These are phyloP conservation scores for Colletotrichum gigasporum DNA, from an alignment of 2,329 filamentous ascomycete species.

Conservation along the genomic window DNA sequence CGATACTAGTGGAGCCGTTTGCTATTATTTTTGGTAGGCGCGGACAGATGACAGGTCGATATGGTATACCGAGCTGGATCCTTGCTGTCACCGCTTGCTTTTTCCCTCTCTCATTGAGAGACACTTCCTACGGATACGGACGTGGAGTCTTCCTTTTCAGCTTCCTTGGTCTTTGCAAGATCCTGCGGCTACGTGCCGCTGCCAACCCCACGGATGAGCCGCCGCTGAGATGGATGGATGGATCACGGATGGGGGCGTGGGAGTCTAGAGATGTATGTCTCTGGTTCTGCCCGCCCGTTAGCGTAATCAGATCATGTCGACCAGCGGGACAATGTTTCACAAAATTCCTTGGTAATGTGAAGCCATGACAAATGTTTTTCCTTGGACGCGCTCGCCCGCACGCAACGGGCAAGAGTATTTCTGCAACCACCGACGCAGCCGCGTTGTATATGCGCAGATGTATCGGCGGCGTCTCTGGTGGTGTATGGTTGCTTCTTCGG, in stretches of 20 bases:
- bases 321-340: not conserved
- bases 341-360: not conserved
- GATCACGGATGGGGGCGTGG: too few species aligned
- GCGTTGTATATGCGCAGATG: not conserved
- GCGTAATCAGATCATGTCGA: not conserved
- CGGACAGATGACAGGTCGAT: not conserved
- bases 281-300: not conserved
- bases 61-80: conserved; percentile 3
- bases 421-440: not conserved
- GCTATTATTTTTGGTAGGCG: not conserved
- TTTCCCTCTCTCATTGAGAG: not conserved
- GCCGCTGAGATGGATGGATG: too few species aligned
- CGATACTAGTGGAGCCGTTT: not conserved
- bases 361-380: not conserved
- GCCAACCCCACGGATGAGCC: not conserved
- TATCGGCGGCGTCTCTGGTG: not conserved
- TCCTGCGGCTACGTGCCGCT: not conserved
- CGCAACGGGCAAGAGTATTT: not conserved
- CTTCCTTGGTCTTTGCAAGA: not conserved
- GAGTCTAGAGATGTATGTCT: too few species aligned
- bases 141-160: not conserved
- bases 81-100: conserved; percentile 18
- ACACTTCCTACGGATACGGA: not conserved
- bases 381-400: too few species aligned
- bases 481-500: not conserved